phyloP scores from a whole-genome alignment of 2,329 filamentous ascomycete genomes.

The Colletotrichum sp. region DNA sequence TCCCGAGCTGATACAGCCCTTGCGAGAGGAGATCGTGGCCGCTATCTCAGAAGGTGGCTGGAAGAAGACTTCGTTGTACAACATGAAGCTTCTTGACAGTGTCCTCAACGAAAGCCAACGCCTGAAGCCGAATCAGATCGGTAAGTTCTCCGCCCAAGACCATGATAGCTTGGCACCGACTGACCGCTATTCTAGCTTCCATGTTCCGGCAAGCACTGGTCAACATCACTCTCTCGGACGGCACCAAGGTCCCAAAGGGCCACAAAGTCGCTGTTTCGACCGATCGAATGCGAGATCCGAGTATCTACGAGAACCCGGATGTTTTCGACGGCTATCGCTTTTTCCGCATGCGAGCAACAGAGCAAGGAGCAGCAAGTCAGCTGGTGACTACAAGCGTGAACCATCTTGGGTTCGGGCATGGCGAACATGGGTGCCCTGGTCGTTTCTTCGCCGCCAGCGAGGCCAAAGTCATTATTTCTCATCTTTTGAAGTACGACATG shows the following conservation, averaged over 20 bases:
- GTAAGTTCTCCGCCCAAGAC: neutral
- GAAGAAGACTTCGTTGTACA: neutral
- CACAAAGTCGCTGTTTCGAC: constrained; percentile 2
- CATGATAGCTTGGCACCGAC: neutral
- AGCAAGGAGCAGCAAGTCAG: constrained; percentile 16
- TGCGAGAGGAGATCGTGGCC: neutral
- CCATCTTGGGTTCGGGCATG: constrained; percentile 37
- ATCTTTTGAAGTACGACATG: constrained; percentile 32
- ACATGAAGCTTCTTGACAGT: constrained; percentile 25
- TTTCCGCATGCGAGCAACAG: neutral
- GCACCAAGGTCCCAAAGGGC: constrained; percentile 21
- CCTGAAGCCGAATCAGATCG: constrained; percentile 18
- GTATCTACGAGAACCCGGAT: constrained; percentile 18
- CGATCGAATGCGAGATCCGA: constrained; percentile 14
- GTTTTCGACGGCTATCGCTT: constrained; percentile 24
- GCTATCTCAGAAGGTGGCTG: neutral
- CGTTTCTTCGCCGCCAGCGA: constrained; percentile 39
- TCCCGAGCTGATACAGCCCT: neutral
- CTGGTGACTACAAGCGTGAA: constrained; percentile 30
- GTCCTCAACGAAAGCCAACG: constrained; percentile 27
- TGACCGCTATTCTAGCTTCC: neutral
- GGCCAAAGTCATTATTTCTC: constrained; percentile 30
- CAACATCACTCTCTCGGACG: constrained; percentile 20
- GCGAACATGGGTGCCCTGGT: constrained; percentile 38
- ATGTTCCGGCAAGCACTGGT: neutral